Evolutionary conservation across 805 yeast species (phyloP), one percentile per base, ranked within the genome.

Genomic region (Myxozyma mucilagina): DNA sequence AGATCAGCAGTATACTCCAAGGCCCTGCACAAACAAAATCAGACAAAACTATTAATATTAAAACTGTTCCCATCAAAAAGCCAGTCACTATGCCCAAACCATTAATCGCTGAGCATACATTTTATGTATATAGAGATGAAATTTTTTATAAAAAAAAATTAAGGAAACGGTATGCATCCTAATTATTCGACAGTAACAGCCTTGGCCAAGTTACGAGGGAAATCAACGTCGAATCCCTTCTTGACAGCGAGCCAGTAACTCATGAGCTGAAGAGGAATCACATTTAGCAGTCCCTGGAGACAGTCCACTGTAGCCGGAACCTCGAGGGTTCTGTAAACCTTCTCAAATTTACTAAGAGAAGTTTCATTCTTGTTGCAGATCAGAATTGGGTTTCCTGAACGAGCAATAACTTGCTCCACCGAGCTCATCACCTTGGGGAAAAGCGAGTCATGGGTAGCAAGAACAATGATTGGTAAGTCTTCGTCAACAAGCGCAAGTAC

Each of bases 161-260:
- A 8, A 36, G 10, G 7, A 16, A 5, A 36, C 34, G 9, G 29
- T 14, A 44, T 7, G 45, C 47, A 18, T n/a, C 16, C 14, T 20
- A n/a, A 32, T 73, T 80, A 92, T 79, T 91, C 98, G 65, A 94
- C 99, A 51, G 99, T 94, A 60, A 94, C 99, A 54, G 97, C 87
- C 80, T 94, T 94, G 66, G 99, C 99, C 78, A 94, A 83, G 80
- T 94, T 94, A 79, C 99, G 86, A 68, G 99, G 99, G 86, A 93
- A 93, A 76, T 94, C 99, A 60, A 96, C 99, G 73, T 94, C 96
- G 69, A 89, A 87, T 44, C 97, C 98, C 73, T 93, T 89, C 77
- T 87, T 85, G 57, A 90, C 93, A 57, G 99, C 97, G 71, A 94
- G 82, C 94, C 97, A 92, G 79, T 94, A 94, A 72, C 97, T 87